Percentiles rank a stretch among this genome's conserved stretches.
phyloP scores from a whole-genome alignment of 192 early-diverging fungal species.

The Umbelopsis sp. region DNA sequence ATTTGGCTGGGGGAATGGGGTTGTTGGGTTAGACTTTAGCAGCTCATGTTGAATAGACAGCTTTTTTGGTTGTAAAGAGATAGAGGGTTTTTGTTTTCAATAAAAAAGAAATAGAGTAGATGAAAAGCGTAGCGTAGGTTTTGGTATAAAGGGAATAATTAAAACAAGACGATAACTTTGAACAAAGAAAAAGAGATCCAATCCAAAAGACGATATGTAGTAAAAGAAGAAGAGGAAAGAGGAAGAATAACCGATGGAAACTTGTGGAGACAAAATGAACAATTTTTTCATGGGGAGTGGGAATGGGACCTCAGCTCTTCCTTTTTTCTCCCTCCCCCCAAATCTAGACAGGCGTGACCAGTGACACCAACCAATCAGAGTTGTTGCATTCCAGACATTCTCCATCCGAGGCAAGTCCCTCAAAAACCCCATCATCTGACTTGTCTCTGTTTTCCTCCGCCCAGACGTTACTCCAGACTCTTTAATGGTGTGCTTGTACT shows the following conservation, averaged over 20 bases:
- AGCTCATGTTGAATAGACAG: conserved; percentile 11
- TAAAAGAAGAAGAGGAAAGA: not conserved
- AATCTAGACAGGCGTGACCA: conserved; percentile 2
- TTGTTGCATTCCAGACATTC: conserved; percentile 8
- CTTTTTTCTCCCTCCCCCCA: not conserved
- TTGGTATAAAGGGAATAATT: not conserved
- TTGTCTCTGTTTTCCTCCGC: no score
- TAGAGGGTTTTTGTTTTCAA: not conserved
- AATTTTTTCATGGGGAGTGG: conserved; percentile 11
- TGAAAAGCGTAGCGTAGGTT: not conserved
- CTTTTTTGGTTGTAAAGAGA: not conserved
- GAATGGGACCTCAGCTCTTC: not conserved
- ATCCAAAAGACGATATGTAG: not conserved
- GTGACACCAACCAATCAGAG: not conserved
- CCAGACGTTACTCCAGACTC: no score
- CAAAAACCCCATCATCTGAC: no score
- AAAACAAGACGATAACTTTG: not conserved
- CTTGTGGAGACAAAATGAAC: not conserved
- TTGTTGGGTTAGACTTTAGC: not conserved
- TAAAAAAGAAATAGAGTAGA: not conserved
- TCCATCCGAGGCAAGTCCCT: not conserved
- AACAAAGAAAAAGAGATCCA: no score
- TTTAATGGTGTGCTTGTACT: no score
- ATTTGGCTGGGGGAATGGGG: not conserved
- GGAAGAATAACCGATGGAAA: not conserved